Base-by-base conservation (phyloP, 208 protist species). In the Balamuthia mandrillaris region DNA sequence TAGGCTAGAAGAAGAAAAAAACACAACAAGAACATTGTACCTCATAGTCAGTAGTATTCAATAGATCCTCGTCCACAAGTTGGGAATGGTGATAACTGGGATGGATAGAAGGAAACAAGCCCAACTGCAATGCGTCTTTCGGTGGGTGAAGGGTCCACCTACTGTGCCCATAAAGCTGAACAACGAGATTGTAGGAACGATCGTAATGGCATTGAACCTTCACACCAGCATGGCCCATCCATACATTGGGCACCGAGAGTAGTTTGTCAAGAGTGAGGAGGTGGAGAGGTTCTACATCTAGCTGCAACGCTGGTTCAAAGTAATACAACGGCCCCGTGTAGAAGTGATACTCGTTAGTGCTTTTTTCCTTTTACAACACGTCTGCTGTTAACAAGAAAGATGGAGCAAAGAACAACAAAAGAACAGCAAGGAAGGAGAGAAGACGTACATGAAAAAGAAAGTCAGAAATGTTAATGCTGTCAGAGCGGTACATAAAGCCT, bases 71-170 rank as follows among this genome's bases (percentile, higher is more conserved):
- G 35, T 21, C 24, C 18, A 49, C 29, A 21, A 72, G 37, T 27
- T 72, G 63, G n/a, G 63, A 72, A 14, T 72, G 63, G 63, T 72
- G 63, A 41, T 72, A 72, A 27, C 47, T 47, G 37, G 63, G 63
- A 16, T 72, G 63, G 7, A 72, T 3, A n/a, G 41, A 41, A 14
- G 63, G 63, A 41, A 49, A 72, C 18, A 72, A 41, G 18, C 47
- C 41, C 37, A 72, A 72, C 35, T 31, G 63, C 16, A 41, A 1
- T 41, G 37, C 41, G 63, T 1, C 47, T 41, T 72, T 41, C 3
- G 63, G 63, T 4, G 63, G 63, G 29, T 72, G 47, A 18, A 72
- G 16, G 1, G 37, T 72, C 63, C 63, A 72, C 10, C 16, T 39
- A 14, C n/a, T 72, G 9, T 41, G 63, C 41, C 63, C 63, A 41